phyloP scores from a whole-genome alignment of 2,329 filamentous ascomycete genomes.

The Diaporthe vaccinii region DNA sequence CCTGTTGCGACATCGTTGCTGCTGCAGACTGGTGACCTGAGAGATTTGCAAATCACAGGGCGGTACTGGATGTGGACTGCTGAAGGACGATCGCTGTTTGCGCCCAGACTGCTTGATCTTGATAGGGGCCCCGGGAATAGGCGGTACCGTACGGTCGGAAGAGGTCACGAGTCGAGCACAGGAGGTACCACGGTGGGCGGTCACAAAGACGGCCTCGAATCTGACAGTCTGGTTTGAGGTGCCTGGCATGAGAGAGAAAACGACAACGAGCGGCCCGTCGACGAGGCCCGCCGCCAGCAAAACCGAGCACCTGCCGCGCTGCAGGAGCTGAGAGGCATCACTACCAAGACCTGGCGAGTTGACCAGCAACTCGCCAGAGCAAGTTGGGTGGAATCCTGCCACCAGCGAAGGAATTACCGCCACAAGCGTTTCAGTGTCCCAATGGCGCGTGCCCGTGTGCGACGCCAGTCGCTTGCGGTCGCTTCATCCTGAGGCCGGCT shows the following conservation, averaged over 20 bases:
- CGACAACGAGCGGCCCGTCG: not conserved
- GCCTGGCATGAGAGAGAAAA: constrained; percentile 3
- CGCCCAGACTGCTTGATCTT: constrained; percentile 25
- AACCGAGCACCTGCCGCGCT: not conserved
- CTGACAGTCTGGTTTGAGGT: constrained; percentile 6
- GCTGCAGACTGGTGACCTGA: not conserved
- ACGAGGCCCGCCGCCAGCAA: not conserved
- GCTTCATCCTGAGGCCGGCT: constrained; percentile 37
- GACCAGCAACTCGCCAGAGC: too few species aligned
- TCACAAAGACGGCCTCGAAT: not conserved
- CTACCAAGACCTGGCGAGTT: not conserved
- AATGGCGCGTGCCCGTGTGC: constrained; percentile 2
- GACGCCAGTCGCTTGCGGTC: constrained; percentile 26
- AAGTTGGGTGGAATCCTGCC: not conserved
- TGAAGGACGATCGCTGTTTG: constrained; percentile 16
- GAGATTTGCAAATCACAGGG: not conserved
- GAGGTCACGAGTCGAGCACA: constrained; percentile 2
- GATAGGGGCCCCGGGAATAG: constrained; percentile 18
- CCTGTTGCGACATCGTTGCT: not conserved
- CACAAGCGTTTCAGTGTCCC: not conserved
- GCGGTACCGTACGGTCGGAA: constrained; percentile 1
- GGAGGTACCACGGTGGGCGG: not conserved
- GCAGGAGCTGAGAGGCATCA: not conserved
- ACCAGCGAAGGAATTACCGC: constrained; percentile 24
- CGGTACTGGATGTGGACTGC: not conserved